These are phyloP conservation scores for Fusarium proliferatum DNA, from an alignment of 2,329 filamentous ascomycete genomes.

Conservation along the genomic window DNA sequence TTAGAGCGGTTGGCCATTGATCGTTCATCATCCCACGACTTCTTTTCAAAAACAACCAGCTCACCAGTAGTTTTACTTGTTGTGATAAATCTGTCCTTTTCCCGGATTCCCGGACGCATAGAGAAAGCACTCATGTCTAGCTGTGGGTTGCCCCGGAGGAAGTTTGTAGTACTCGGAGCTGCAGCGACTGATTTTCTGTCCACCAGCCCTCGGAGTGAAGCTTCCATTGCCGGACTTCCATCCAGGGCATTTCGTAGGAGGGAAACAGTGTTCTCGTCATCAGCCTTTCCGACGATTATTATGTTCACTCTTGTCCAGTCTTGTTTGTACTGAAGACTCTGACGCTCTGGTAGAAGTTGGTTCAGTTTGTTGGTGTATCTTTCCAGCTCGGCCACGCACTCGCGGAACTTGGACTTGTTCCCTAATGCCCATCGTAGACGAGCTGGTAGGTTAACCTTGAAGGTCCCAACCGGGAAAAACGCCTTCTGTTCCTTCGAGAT, in stretches of 20 bases:
- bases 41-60: not conserved
- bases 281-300: not conserved
- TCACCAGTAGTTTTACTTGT: not conserved
- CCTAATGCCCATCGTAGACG: not conserved
- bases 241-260: not conserved
- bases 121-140: not conserved
- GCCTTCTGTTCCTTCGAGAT: not conserved
- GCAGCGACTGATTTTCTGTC: not conserved
- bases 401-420: not conserved
- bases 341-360: not conserved
- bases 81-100: not conserved
- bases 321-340: not conserved
- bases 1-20: not conserved
- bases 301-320: constrained; percentile 2
- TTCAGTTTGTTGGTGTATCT: not conserved
- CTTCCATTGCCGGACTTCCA: not conserved
- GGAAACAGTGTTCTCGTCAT: not conserved
- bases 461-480: accelerated
- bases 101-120: accelerated
- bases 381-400: not conserved
- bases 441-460: not conserved
- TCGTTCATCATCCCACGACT: not conserved
- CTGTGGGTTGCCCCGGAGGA: not conserved
- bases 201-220: not conserved
- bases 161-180: not conserved